phyloP scores from a whole-genome alignment of 2,329 filamentous ascomycete species.

The Pseudogymnoascus sp. region DNA sequence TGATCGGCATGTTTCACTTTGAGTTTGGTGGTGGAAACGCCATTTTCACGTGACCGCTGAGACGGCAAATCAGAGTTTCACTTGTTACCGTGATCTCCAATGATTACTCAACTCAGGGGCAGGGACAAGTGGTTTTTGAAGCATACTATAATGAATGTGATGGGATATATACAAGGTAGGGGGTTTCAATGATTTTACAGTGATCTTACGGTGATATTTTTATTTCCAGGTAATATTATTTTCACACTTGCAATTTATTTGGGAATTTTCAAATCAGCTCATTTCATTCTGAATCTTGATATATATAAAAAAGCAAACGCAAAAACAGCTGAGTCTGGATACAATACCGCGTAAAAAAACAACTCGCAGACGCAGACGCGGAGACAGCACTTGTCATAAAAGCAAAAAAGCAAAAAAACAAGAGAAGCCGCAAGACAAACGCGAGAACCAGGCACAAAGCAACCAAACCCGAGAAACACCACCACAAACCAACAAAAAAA shows the following conservation, averaged over 20 bases:
- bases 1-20: too few species aligned
- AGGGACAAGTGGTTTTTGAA: too few species aligned
- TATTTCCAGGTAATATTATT: neutral
- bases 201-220: neutral
- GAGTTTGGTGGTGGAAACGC: too few species aligned
- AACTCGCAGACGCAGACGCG: neutral
- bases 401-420: neutral
- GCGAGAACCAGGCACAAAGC: neutral
- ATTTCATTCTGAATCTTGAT: neutral
- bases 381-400: slow-evolving; percentile 4
- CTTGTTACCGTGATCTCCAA: too few species aligned
- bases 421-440: neutral
- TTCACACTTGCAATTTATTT: neutral
- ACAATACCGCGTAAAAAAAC: neutral
- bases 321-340: neutral
- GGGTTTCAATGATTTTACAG: neutral
- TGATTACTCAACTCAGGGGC: too few species aligned
- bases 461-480: neutral
- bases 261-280: neutral
- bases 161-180: neutral
- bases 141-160: neutral
- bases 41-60: too few species aligned
- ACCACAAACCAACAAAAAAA: neutral
- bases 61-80: too few species aligned
- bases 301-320: neutral